Conservation (phyloP, 495 filamentous ascomycete species). For the Cudoniella acicularis region DNA sequence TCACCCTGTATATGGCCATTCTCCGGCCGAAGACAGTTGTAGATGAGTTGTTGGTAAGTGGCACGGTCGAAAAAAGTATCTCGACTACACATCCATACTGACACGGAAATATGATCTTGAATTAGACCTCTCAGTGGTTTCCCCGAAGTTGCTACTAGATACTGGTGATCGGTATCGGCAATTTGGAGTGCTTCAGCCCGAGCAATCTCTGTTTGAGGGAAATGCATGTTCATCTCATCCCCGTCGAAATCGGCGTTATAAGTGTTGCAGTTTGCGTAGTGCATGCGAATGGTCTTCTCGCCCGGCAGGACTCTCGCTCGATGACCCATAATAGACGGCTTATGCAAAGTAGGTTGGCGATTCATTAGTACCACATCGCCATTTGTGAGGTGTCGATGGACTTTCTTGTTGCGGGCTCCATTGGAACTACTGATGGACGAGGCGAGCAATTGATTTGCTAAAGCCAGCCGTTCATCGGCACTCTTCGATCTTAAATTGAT, state of each 20-base stretch:
- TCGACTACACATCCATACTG: slow-evolving; percentile 81
- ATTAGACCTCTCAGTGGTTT: slow-evolving; percentile 95
- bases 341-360: slow-evolving; percentile 97
- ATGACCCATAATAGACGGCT: slow-evolving; percentile 99
- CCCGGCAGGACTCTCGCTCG: slow-evolving; percentile 86
- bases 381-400: slow-evolving; percentile 91
- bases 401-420: slow-evolving; percentile 88
- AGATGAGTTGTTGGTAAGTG: slow-evolving; percentile 91
- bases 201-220: slow-evolving; percentile 94
- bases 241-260: slow-evolving; percentile 99
- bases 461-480: slow-evolving; percentile 73
- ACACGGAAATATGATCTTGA: slow-evolving; percentile 97
- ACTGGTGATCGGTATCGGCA: slow-evolving; percentile 96
- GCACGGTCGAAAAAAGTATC: slow-evolving; percentile 89
- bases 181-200: slow-evolving; percentile 86
- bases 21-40: slow-evolving; percentile 85
- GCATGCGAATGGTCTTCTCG: slow-evolving; percentile 98
- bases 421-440: slow-evolving; percentile 72
- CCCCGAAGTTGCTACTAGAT: slow-evolving; percentile 88
- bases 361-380: slow-evolving; percentile 99
- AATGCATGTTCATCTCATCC: slow-evolving; percentile 99
- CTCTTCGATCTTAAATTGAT: slow-evolving; percentile 84
- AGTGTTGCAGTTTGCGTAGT: slow-evolving; percentile 99
- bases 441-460: slow-evolving; percentile 92
- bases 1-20: slow-evolving; percentile 68